Conservation (phyloP, 345 rosid genomes). For the Salix viminalis region DNA sequence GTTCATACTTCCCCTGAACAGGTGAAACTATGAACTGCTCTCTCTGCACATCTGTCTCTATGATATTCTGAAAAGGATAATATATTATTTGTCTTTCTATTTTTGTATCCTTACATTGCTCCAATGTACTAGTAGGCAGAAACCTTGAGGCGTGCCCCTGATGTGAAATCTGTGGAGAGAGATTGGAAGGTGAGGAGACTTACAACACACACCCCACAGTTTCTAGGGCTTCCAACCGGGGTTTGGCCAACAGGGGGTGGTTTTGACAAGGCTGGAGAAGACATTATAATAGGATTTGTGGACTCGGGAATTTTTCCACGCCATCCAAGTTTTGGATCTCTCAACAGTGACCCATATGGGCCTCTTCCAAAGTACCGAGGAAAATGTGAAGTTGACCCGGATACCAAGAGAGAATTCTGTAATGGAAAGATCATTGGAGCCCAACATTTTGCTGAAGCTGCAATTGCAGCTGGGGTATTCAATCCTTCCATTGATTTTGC, state of each 20-base stretch:
- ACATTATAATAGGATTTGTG: slow-evolving; percentile 86
- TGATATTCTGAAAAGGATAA: background rate
- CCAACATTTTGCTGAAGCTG: slow-evolving; percentile 97
- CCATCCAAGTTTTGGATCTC: slow-evolving; percentile 87
- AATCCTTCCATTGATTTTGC: slow-evolving; percentile 83
- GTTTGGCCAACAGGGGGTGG: slow-evolving; percentile 99
- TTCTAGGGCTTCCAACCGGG: slow-evolving; percentile 93
- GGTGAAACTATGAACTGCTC: slow-evolving; percentile 49
- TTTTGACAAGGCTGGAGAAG: slow-evolving; percentile 89
- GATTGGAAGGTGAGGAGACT: slow-evolving; percentile 97
- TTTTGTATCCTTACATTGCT: slow-evolving; percentile 38
- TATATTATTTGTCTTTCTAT: slow-evolving; percentile 9
- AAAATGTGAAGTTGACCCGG: slow-evolving; percentile 84
- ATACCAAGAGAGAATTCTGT: slow-evolving; percentile 62
- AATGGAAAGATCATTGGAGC: slow-evolving; percentile 97
- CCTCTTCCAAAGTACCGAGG: slow-evolving; percentile 86
- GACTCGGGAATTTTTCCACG: slow-evolving; percentile 93
- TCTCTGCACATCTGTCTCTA: background rate
- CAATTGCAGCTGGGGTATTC: slow-evolving; percentile 86
- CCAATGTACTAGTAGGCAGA: slow-evolving; percentile 80
- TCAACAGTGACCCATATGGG: slow-evolving; percentile 63
- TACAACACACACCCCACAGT: slow-evolving; percentile 95
- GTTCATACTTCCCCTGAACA: slow-evolving; percentile 78
- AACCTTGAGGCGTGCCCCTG: slow-evolving; percentile 64
- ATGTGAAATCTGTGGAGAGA: slow-evolving; percentile 80